Evolutionary conservation across 2,329 filamentous ascomycete genomes (phyloP).

Genomic region (Venturia asperata): DNA sequence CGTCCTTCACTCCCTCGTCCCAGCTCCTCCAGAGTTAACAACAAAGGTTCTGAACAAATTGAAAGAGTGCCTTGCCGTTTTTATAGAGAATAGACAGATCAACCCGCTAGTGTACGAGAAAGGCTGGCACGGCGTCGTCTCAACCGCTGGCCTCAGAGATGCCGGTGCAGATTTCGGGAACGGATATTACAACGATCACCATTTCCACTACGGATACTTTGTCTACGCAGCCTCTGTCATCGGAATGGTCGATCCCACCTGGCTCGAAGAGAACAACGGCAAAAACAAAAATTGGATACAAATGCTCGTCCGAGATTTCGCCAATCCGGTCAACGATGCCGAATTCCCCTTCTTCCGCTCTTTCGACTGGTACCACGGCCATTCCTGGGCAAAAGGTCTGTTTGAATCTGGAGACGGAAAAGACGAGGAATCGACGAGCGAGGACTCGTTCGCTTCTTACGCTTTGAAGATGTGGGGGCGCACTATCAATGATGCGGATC

Average conservation of each 20-base stretch:
- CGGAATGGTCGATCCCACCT: conserved; percentile 66
- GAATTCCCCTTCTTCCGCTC: conserved; percentile 74
- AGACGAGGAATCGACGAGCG: conserved; percentile 80
- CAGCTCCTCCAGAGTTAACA: conserved; percentile 46
- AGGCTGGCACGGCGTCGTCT: conserved; percentile 74
- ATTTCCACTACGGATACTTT: conserved; percentile 67
- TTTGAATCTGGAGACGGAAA: conserved; percentile 67
- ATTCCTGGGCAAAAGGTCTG: conserved; percentile 83
- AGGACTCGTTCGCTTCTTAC: conserved; percentile 82
- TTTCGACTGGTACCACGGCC: conserved; percentile 93
- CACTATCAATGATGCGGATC: conserved; percentile 64
- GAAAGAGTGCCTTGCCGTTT: conserved; percentile 43
- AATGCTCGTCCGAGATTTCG: conserved; percentile 71
- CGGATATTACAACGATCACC: conserved; percentile 66
- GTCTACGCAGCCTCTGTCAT: conserved; percentile 81
- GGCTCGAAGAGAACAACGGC: conserved; percentile 47
- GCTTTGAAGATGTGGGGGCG: conserved; percentile 91
- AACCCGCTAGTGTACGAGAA: conserved; percentile 49
- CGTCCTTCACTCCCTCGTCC: conserved; percentile 33
- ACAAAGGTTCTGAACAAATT: conserved; percentile 43
- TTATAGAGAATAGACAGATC: conserved; percentile 34
- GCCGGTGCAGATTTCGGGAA: conserved; percentile 80
- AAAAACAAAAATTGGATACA: conserved; percentile 78
- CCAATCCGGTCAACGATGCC: conserved; percentile 68
- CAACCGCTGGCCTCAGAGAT: conserved; percentile 63